Base-by-base conservation (phyloP, 2,329 filamentous ascomycete genomes). In the Harringtonia lauricola region DNA sequence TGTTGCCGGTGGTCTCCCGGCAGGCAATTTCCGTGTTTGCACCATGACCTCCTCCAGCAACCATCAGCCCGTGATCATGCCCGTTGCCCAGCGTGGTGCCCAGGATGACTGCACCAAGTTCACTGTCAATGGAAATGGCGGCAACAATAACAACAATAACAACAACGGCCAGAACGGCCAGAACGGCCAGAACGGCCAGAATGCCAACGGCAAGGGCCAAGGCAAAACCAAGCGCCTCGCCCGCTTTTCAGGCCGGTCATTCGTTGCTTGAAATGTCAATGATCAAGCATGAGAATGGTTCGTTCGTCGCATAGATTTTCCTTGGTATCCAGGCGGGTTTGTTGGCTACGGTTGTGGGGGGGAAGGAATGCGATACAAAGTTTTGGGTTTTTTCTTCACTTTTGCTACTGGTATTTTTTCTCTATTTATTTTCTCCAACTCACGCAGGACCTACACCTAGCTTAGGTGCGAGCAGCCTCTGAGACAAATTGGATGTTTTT, bases 71-170 rank as follows among this genome's bases (percentile, higher is more conserved):
- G 63, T 65, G 18, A 50, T 64, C 30, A 66, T 66, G 63, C 63
- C 64, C 9, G 60, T 68, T 26, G 64, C 65, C 29, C 65, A 67
- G 55, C 60, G 66, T 34, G 66, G 66, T 42, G 54, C 64, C 30
- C 66, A 69, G 51, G 65, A 68, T 47, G 66, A 68, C 52, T 68
- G 66, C 49, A 57, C 57, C 34, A 64, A 64, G 51, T 67, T 68
- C 46, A 61, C 58, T 4, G 64, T 67, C 18, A 52, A 49, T 2
- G 54, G 54, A 24, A 53, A 54, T 31, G 56, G 49, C 18, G 46
- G 51, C n/a, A 45, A 45, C 18, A 46, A 43, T n/a, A 43, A 45
- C 37, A 48, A 48, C 35, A 43, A 46, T 21, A 37, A 46, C 39
- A 50, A 50, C 17, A 47, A 49, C 29, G 35, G 41, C 28, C 42